phyloP scores from a whole-genome alignment of 1,284 basidiomycete genomes.

The Termitomyces sp. region DNA sequence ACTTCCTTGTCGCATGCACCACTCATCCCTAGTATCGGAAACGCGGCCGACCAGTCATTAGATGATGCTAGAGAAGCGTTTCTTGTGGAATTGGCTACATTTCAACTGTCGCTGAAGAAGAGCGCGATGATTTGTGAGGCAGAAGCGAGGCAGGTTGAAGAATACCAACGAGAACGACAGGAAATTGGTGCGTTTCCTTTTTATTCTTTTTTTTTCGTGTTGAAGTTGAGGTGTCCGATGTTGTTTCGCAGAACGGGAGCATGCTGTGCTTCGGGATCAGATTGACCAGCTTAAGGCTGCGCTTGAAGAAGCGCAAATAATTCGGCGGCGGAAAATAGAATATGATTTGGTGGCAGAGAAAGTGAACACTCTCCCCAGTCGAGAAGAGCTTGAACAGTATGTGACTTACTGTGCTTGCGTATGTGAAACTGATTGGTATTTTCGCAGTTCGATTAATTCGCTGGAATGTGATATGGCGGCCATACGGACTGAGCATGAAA shows the following conservation, averaged over 20 bases:
- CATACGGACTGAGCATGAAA: slow-evolving; percentile 68
- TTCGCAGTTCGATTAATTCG: slow-evolving; percentile 53
- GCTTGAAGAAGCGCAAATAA: slow-evolving; percentile 71
- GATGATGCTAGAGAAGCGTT: slow-evolving; percentile 76
- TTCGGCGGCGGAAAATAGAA: slow-evolving; percentile 72
- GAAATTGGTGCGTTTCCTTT: slow-evolving; percentile 52
- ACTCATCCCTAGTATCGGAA: slow-evolving; percentile 33
- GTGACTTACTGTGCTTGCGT: slow-evolving; percentile 19
- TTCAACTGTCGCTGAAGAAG: slow-evolving; percentile 69
- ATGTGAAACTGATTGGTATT: neutral
- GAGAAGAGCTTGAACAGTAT: slow-evolving; percentile 69
- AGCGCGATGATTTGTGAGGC: slow-evolving; percentile 76
- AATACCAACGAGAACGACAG: slow-evolving; percentile 66
- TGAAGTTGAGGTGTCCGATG: neutral
- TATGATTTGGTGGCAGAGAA: slow-evolving; percentile 79
- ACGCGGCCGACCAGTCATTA: slow-evolving; percentile 32
- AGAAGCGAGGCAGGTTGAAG: slow-evolving; percentile 74
- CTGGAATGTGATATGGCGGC: slow-evolving; percentile 75
- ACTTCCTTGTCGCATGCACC: slow-evolving; percentile 50
- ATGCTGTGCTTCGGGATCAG: slow-evolving; percentile 56
- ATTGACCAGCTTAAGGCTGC: slow-evolving; percentile 71
- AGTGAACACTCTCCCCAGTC: slow-evolving; percentile 69
- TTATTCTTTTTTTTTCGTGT: neutral
- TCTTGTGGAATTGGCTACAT: slow-evolving; percentile 68
- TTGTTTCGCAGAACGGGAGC: slow-evolving; percentile 55